A percentile compares a stretch with the other conserved stretches of the same genome.
phyloP scores from a whole-genome alignment of 768 basidiomycete genomes.

The Lentinus tigrinus region DNA sequence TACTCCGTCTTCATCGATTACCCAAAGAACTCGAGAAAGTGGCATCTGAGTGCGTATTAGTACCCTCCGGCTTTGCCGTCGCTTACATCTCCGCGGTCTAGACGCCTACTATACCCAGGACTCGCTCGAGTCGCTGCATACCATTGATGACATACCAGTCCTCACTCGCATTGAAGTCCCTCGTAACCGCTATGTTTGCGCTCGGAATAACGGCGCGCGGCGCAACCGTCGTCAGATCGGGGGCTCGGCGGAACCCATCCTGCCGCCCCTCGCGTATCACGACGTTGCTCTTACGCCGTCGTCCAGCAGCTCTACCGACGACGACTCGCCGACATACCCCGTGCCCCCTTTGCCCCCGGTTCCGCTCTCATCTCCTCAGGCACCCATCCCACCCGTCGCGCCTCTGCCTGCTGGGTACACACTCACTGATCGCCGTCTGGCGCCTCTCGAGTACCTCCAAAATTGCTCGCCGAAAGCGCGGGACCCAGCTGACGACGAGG shows the following conservation, averaged over 20 bases:
- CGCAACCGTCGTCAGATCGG: background rate
- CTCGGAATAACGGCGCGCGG: slow-evolving; percentile 40
- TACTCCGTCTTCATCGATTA: slow-evolving; percentile 37
- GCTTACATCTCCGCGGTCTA: slow-evolving; percentile 27
- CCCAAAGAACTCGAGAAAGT: slow-evolving; percentile 30
- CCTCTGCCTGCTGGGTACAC: slow-evolving; percentile 10
- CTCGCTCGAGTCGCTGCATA: slow-evolving; percentile 52
- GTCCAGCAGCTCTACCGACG: slow-evolving; percentile 1
- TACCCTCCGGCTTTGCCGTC: background rate
- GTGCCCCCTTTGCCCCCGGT: background rate
- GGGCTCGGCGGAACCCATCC: background rate
- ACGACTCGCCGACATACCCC: background rate
- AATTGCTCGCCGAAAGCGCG: slow-evolving; percentile 23
- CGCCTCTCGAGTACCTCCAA: slow-evolving; percentile 29
- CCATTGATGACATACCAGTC: slow-evolving; percentile 57
- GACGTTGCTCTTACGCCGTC: background rate
- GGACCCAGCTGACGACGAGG: slow-evolving; percentile 27
- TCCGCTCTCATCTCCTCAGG: background rate
- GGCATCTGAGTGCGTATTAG: slow-evolving; percentile 36
- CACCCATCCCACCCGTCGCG: slow-evolving; percentile 1
- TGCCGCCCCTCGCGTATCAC: background rate
- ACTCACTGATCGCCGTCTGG: slow-evolving; percentile 19
- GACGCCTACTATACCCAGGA: slow-evolving; percentile 79
- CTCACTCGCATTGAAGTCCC: slow-evolving; percentile 58
- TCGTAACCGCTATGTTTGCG: slow-evolving; percentile 60